phyloP scores from a whole-genome alignment of 2,329 filamentous ascomycete species.

The Thielaviopsis euricoi region DNA sequence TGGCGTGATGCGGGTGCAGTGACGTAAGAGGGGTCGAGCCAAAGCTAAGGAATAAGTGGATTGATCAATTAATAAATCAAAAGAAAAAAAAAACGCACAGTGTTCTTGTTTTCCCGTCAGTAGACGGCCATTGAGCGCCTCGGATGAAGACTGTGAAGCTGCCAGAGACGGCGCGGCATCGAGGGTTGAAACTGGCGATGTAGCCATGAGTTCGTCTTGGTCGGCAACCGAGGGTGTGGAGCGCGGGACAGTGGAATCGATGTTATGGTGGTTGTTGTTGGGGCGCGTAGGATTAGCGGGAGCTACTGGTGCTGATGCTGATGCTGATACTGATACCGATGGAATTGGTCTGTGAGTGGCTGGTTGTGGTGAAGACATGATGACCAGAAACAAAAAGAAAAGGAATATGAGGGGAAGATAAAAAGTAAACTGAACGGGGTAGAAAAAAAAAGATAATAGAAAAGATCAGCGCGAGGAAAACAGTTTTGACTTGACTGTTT shows the following conservation, averaged over 20 bases:
- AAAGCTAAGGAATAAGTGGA: too few species aligned
- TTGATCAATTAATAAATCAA: neutral
- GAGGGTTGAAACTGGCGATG: neutral
- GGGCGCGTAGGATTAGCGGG: neutral
- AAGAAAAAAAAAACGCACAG: constrained; percentile 38
- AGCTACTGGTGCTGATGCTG: too few species aligned
- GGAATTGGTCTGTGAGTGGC: neutral
- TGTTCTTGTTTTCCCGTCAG: constrained; percentile 97
- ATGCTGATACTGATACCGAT: too few species aligned
- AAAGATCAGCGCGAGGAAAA: neutral
- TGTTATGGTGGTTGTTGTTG: neutral
- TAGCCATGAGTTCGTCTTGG: neutral
- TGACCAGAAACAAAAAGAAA: neutral
- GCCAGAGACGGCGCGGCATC: neutral
- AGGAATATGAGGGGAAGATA: neutral
- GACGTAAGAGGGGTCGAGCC: neutral
- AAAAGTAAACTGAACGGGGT: neutral
- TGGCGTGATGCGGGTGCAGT: neutral
- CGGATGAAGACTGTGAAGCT: constrained; percentile 2
- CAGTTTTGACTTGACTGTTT: neutral
- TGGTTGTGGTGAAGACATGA: neutral
- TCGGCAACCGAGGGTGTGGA: neutral
- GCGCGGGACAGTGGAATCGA: neutral
- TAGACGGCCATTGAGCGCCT: constrained; percentile 20
- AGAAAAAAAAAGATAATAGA: neutral